phyloP scores from a whole-genome alignment of 2,329 filamentous ascomycete species.

The Fusarium pseudonygamai region DNA sequence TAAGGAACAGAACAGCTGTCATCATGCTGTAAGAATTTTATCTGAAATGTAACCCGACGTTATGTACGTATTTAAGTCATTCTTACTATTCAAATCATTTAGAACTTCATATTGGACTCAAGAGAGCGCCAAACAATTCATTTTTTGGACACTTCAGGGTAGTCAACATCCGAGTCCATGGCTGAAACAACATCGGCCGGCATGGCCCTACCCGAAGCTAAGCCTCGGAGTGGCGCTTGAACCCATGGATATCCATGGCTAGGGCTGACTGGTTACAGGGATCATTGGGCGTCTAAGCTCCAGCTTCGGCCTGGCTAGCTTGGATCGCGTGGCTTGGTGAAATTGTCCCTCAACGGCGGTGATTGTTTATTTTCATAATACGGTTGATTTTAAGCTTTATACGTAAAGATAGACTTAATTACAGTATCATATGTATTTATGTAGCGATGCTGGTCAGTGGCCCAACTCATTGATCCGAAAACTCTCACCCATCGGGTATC shows the following conservation, averaged over 20 bases:
- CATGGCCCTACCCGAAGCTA: conserved; percentile 19
- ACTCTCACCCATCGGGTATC: no score
- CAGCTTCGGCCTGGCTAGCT: neutral
- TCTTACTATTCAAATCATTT: fast-evolving
- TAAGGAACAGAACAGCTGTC: no score
- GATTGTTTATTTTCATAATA: neutral
- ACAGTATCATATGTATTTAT: no score
- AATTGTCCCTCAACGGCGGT: neutral
- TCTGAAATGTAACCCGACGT: no score
- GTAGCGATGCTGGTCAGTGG: neutral
- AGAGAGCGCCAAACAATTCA: neutral
- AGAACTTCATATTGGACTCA: neutral
- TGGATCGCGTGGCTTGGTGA: neutral
- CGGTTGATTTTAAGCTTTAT: neutral
- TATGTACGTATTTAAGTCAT: no score
- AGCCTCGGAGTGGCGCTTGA: neutral
- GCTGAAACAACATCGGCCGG: neutral
- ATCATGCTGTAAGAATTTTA: neutral
- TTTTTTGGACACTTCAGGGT: neutral
- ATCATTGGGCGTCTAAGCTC: neutral
- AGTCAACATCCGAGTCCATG: neutral
- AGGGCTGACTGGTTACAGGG: neutral
- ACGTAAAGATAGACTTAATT: neutral
- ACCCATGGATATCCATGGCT: neutral
- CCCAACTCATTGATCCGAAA: neutral